phyloP scores from a whole-genome alignment of 495 filamentous ascomycete genomes.

The Parachaetomium inaequale region DNA sequence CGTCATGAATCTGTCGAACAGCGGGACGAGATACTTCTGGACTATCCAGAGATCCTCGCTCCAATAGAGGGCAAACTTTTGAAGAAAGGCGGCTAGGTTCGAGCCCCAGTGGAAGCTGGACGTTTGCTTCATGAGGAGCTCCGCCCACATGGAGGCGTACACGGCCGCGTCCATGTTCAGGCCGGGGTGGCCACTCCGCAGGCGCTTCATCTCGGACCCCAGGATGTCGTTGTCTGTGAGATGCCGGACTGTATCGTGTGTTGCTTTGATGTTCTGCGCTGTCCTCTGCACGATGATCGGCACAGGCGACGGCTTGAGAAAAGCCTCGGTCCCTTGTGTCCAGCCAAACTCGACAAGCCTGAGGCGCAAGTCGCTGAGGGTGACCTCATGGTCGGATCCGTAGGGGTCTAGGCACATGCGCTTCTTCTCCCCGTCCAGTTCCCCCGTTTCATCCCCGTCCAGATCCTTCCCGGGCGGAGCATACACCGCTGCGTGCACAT shows the following conservation, averaged over 20 bases:
- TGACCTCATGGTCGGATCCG: conserved; percentile 62
- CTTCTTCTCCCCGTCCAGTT: conserved; percentile 34
- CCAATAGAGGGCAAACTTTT: conserved; percentile 65
- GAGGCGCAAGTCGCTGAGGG: conserved; percentile 53
- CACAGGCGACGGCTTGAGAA: conserved; percentile 57
- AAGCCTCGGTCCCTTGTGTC: conserved; percentile 49
- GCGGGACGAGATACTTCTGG: conserved; percentile 60
- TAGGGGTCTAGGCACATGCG: conserved; percentile 85
- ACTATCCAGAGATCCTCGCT: conserved; percentile 67
- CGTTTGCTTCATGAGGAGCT: conserved; percentile 58
- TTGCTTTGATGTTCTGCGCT: conserved; percentile 71
- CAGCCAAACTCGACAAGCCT: conserved; percentile 63
- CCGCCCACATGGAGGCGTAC: conserved; percentile 75
- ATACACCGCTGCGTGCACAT: conserved; percentile 71
- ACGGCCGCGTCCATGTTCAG: conserved; percentile 62
- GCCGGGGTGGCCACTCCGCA: conserved; percentile 37
- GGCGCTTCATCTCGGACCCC: conserved; percentile 31
- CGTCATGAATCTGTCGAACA: conserved; percentile 43
- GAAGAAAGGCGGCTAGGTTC: conserved; percentile 55
- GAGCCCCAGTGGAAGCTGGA: conserved; percentile 40
- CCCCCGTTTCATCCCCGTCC: conserved; percentile 46
- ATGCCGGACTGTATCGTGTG: conserved; percentile 36
- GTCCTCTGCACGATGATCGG: conserved; percentile 69
- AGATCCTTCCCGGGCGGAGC: conserved; percentile 58
- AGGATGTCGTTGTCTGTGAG: conserved; percentile 13